Evolutionary conservation across 345 rosid species (phyloP).

Genomic region (Eucalyptus shirleyi): DNA sequence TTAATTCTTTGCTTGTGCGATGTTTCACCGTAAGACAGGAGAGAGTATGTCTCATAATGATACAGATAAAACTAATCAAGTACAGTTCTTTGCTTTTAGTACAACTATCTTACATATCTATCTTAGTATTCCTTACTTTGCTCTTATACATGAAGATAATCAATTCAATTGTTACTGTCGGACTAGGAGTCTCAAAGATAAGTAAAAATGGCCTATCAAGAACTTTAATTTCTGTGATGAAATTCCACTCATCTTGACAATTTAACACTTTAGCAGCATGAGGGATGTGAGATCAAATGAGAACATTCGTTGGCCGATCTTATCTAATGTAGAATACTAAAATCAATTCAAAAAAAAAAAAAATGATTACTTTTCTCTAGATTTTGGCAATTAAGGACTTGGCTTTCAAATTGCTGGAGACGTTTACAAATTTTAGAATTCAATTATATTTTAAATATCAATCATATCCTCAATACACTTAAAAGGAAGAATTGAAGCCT

Average conservation of each 20-base stretch:
- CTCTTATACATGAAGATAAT: not conserved
- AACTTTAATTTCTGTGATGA: not conserved
- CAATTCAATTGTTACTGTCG: too few relatives aligned
- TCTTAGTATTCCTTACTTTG: not conserved
- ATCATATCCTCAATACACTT: not conserved
- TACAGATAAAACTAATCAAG: too few relatives aligned
- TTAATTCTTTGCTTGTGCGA: accelerated
- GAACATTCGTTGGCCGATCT: not conserved
- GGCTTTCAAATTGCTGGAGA: not conserved
- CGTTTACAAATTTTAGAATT: not conserved
- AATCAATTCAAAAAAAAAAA: not conserved
- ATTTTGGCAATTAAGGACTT: not conserved
- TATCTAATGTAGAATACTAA: not conserved
- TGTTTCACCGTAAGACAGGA: accelerated
- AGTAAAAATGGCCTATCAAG: too few relatives aligned
- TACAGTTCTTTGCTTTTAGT: accelerated
- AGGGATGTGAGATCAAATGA: not conserved
- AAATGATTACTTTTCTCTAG: not conserved
- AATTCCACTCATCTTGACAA: not conserved
- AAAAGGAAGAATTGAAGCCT: not conserved
- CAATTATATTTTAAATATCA: accelerated
- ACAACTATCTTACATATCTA: accelerated
- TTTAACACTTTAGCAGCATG: accelerated
- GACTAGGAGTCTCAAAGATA: too few relatives aligned
- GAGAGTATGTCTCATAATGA: too few relatives aligned